Evolutionary conservation across 768 basidiomycete genomes (phyloP).

Genomic region (Lactarius pseudohatsudake): DNA sequence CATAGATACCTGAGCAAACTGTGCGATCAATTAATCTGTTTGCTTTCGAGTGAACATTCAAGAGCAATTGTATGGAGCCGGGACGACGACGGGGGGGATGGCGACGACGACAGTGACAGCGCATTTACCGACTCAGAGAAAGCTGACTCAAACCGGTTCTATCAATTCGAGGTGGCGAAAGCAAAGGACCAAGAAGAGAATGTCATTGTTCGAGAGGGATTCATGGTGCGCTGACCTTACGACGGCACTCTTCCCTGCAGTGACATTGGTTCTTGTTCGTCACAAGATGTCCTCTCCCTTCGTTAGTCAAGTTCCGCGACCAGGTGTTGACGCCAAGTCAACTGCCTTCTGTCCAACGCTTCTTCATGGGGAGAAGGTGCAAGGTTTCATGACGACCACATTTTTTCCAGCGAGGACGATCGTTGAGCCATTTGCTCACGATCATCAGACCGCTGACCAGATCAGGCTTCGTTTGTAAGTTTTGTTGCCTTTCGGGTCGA

Average conservation of each 20-base stretch:
- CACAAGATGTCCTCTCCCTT: slow-evolving; percentile 1
- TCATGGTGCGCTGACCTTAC: slow-evolving; percentile 39
- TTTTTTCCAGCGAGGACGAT: slow-evolving; percentile 5
- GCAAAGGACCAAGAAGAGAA: slow-evolving; percentile 57
- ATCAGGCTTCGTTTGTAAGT: slow-evolving; percentile 1
- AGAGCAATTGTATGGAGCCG: slow-evolving; percentile 46
- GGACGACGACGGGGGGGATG: slow-evolving; percentile 27
- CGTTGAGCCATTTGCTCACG: not conserved
- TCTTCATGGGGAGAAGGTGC: slow-evolving; percentile 28
- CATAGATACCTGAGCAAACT: slow-evolving; percentile 22
- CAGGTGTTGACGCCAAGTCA: not conserved
- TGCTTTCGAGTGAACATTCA: slow-evolving; percentile 52
- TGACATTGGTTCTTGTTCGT: not conserved
- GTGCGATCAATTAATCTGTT: slow-evolving; percentile 52
- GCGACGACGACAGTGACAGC: slow-evolving; percentile 16
- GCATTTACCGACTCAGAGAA: slow-evolving; percentile 40
- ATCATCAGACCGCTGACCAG: not conserved
- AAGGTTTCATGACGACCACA: slow-evolving; percentile 27
- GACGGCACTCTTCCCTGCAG: not conserved
- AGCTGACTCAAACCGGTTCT: slow-evolving; percentile 47
- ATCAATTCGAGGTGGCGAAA: slow-evolving; percentile 54
- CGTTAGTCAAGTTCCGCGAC: not conserved
- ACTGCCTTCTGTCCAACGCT: slow-evolving; percentile 5
- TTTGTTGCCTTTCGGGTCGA: too few species aligned
- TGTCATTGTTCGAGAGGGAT: slow-evolving; percentile 45